Conservation (phyloP, 768 basidiomycete species). For the Suillus variegatus region DNA sequence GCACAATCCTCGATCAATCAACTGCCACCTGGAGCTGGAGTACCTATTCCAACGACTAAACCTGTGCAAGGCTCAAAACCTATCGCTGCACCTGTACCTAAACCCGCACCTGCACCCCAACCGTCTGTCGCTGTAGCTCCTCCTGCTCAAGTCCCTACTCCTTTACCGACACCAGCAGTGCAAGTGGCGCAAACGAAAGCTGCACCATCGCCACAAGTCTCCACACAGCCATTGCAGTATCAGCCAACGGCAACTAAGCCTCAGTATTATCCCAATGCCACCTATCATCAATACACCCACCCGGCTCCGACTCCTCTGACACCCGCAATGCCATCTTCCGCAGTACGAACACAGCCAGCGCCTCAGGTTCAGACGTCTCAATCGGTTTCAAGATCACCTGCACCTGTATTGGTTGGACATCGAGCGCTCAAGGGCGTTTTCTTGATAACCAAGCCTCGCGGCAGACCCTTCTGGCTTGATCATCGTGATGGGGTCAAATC, state of each 20-base stretch:
- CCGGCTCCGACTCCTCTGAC: slow-evolving; percentile 24
- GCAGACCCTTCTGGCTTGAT: slow-evolving; percentile 60
- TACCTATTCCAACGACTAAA: slow-evolving; percentile 16
- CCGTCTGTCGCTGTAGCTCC: slow-evolving; percentile 17
- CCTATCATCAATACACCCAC: slow-evolving; percentile 40
- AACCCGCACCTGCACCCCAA: slow-evolving; percentile 29
- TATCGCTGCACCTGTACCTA: slow-evolving; percentile 15
- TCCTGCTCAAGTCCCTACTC: slow-evolving; percentile 20
- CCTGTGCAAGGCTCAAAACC: slow-evolving; percentile 24
- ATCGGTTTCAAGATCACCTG: slow-evolving; percentile 33
- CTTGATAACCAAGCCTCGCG: slow-evolving; percentile 59
- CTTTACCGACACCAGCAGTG: slow-evolving; percentile 17
- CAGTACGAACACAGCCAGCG: slow-evolving; percentile 6
- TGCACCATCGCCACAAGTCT: slow-evolving; percentile 34
- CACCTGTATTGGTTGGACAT: slow-evolving; percentile 30
- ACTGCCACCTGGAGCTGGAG: slow-evolving; percentile 14
- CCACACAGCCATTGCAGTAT: slow-evolving; percentile 34
- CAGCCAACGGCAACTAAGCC: slow-evolving; percentile 26
- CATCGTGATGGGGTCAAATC: slow-evolving; percentile 69
- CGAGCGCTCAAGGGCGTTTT: slow-evolving; percentile 55
- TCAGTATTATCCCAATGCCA: slow-evolving; percentile 52
- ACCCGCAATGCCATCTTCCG: slow-evolving; percentile 14
- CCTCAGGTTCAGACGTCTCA: slow-evolving; percentile 23
- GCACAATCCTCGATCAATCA: slow-evolving; percentile 24
- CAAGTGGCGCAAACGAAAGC: slow-evolving; percentile 11